Base-by-base conservation (phyloP, 2,329 filamentous ascomycete species). In the Neonectria coccinea region DNA sequence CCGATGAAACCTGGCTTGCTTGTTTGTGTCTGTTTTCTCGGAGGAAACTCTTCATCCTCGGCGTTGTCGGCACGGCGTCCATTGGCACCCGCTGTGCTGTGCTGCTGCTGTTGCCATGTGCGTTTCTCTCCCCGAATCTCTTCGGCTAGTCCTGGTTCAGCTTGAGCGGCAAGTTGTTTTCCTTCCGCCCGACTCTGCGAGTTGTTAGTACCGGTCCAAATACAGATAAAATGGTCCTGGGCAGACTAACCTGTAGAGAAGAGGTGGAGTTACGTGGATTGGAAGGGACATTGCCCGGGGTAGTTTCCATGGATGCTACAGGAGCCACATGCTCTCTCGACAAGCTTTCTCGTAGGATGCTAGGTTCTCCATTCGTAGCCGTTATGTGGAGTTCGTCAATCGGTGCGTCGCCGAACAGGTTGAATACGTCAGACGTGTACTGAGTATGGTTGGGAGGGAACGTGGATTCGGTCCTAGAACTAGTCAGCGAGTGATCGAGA, bases 231-330 rank as follows among this genome's bases (percentile, higher is more conserved):
- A n/a, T 12, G n/a, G 4, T 1, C 8, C 41, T 10, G 10, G 25
- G 1, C 8, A 33, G n/a, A 53, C 22, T n/a, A 11, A 62, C 60
- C n/a, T 52, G 12, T 20, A 9, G 16, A 3, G 41, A 2, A 20
- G 41, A 11, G 29, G 54, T 16, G 16, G 39, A 16, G 16, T 39
- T 18, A 2, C 10, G 16, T 16, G n/a, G 4, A 18, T 7, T 29
- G 10, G 36, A 45, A 9, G 39, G 20, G 14, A 6, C 7, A 25
- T 12, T 16, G 16, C 25, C 4, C 14, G 33, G 33, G 9, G n/a
- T 29, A 5, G 18, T 27, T 4, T 25, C 9, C 55, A 59, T 55
- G 14, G 33, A 31, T 16, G 60, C 60, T 14, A 51, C n/a, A 9
- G 54, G 54, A 11, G 41, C 48, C 5, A 48, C 44, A 4, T 22